phyloP scores from a whole-genome alignment of 805 yeast genomes.

The Cyberlindnera euphorbiae region DNA sequence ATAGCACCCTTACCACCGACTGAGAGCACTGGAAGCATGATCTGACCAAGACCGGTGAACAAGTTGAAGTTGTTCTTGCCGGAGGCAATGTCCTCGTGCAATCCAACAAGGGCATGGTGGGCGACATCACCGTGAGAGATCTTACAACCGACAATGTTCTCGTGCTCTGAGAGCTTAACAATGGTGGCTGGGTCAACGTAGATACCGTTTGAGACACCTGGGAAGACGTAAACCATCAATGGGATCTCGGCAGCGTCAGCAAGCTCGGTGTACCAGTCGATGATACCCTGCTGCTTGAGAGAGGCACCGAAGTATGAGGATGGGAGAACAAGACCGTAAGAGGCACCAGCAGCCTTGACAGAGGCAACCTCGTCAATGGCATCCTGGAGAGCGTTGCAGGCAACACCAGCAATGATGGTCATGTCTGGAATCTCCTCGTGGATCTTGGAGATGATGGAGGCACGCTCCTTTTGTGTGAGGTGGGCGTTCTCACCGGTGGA shows the following conservation, averaged over 20 bases:
- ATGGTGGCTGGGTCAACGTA: slow-evolving; percentile 32
- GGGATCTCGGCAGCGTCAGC: slow-evolving; percentile 37
- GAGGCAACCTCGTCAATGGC: slow-evolving; percentile 36
- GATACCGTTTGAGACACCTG: slow-evolving; percentile 39
- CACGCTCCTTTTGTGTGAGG: slow-evolving; percentile 42
- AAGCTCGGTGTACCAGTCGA: slow-evolving; percentile 37
- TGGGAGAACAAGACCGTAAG: slow-evolving; percentile 37
- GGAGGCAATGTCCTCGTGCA: slow-evolving; percentile 33
- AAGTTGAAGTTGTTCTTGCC: slow-evolving; percentile 35
- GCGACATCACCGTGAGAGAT: slow-evolving; percentile 48
- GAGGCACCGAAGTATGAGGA: slow-evolving; percentile 45
- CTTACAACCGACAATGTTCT: slow-evolving; percentile 47
- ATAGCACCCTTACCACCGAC: slow-evolving; percentile 48
- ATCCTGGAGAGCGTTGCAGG: slow-evolving; percentile 41
- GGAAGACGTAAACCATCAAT: slow-evolving; percentile 38
- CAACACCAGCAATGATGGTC: slow-evolving; percentile 45
- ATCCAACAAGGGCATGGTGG: slow-evolving; percentile 40
- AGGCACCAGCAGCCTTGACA: slow-evolving; percentile 35
- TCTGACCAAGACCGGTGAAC: slow-evolving; percentile 49
- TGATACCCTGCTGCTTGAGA: slow-evolving; percentile 41
- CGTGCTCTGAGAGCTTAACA: slow-evolving; percentile 31
- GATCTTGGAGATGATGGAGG: slow-evolving; percentile 28
- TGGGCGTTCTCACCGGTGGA: slow-evolving; percentile 55
- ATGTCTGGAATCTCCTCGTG: slow-evolving; percentile 36
- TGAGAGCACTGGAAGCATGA: slow-evolving; percentile 41